Percentiles rank a stretch among this genome's conserved stretches.
Evolutionary conservation across 768 basidiomycete species (phyloP).

Genomic region (Suillus sp.): DNA sequence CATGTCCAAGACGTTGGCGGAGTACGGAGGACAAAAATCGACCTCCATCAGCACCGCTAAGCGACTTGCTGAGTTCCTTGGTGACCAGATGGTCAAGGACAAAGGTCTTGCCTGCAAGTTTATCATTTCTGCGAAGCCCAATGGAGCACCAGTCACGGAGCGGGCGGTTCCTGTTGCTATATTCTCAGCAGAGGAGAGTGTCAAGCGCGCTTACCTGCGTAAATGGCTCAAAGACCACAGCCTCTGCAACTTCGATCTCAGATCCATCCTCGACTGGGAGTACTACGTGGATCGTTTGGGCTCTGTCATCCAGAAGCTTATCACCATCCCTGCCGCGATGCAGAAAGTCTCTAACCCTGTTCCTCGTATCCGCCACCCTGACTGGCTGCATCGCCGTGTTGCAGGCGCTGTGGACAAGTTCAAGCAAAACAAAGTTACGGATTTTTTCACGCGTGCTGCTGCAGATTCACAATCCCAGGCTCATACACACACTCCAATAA

Average conservation of each 20-base stretch:
- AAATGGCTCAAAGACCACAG: constrained; percentile 97
- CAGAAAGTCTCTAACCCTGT: constrained; percentile 98
- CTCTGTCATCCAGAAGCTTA: constrained; percentile 97
- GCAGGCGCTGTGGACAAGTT: constrained; percentile 92
- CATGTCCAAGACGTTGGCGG: constrained; percentile 95
- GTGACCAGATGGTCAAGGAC: constrained; percentile 99
- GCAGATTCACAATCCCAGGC: constrained; percentile 15
- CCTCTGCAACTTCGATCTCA: constrained; percentile 83
- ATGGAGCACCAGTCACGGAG: constrained; percentile 94
- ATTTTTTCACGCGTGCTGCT: constrained; percentile 67
- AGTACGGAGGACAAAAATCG: constrained; percentile 96
- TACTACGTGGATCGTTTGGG: constrained; percentile 98
- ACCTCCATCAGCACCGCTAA: constrained; percentile 97
- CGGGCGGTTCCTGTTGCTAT: constrained; percentile 97
- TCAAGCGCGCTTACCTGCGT: constrained; percentile 88
- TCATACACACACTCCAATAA: constrained; percentile 17
- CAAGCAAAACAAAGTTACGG: constrained; percentile 96
- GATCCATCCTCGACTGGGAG: constrained; percentile 95
- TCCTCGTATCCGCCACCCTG: constrained; percentile 92
- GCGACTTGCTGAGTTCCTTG: constrained; percentile 94
- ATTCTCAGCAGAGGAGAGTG: constrained; percentile 91
- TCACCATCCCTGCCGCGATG: constrained; percentile 98
- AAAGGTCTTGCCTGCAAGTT: constrained; percentile 99
- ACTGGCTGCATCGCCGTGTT: constrained; percentile 93
- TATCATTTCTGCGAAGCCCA: constrained; percentile 93